Evolutionary conservation across 202 grass and related monocot genomes (phyloP).

Genomic region (Miscanthus sacchariflorus): DNA sequence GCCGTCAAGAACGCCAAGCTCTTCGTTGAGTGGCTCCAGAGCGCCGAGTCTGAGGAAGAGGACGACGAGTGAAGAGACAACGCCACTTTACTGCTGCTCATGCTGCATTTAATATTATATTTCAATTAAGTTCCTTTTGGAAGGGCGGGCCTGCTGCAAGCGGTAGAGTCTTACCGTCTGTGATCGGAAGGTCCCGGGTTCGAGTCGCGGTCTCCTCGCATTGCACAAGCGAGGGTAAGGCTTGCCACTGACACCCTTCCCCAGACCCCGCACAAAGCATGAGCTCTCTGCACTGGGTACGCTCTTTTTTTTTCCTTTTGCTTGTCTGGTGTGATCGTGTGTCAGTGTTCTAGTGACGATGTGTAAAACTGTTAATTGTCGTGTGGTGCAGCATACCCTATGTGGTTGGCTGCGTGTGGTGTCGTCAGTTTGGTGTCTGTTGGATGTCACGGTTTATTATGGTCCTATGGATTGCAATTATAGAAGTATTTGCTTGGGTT

Average conservation of each 20-base stretch:
- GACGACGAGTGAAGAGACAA: slow-evolving; percentile 44
- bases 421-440: not conserved
- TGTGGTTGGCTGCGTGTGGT: too few relatives aligned
- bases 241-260: too few relatives aligned
- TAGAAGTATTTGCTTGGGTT: too few relatives aligned
- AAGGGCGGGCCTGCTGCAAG: too few relatives aligned
- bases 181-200: too few relatives aligned
- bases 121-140: too few relatives aligned
- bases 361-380: not conserved
- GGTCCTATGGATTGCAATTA: not conserved
- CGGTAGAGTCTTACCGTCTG: too few relatives aligned
- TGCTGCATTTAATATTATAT: not conserved
- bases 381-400: not conserved
- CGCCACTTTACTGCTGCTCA: not conserved
- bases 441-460: not conserved
- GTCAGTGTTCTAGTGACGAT: not conserved
- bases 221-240: too few relatives aligned
- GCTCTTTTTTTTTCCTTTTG: too few relatives aligned
- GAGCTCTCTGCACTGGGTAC: too few relatives aligned
- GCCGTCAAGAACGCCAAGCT: slow-evolving; percentile 64
- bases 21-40: slow-evolving; percentile 76
- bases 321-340: not conserved
- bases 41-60: slow-evolving; percentile 63
- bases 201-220: too few relatives aligned
- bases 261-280: too few relatives aligned